A percentile compares a stretch with the other conserved stretches of the same genome.
Evolutionary conservation across 352 stramenopile genomes (phyloP).

Genomic region (Phytophthora megakarya): DNA sequence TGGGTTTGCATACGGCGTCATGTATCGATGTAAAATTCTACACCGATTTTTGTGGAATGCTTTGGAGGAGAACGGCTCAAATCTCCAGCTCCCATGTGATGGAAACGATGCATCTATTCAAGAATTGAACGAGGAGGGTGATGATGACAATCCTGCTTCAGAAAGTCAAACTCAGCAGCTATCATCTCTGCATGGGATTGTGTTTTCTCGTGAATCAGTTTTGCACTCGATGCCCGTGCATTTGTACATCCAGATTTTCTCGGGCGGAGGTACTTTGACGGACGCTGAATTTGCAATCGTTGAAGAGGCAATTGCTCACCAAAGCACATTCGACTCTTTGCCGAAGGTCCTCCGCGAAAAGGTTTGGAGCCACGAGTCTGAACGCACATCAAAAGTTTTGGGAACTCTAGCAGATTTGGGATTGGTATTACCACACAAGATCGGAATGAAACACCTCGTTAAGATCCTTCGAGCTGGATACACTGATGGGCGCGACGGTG

Average conservation of each 20-base stretch:
- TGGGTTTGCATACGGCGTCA: constrained; percentile 81
- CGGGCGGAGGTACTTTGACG: constrained; percentile 63
- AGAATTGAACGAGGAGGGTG: constrained; percentile 35
- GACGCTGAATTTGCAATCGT: constrained; percentile 56
- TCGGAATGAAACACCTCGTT: constrained; percentile 81
- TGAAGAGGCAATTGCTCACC: constrained; percentile 57
- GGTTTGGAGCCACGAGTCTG: constrained; percentile 73
- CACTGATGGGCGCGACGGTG: constrained; percentile 67
- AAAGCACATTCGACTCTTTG: constrained; percentile 51
- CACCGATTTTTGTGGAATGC: constrained; percentile 76
- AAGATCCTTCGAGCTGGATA: constrained; percentile 73
- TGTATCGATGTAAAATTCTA: constrained; percentile 84
- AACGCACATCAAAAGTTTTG: constrained; percentile 73
- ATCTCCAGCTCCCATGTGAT: constrained; percentile 48
- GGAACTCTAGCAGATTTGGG: constrained; percentile 71
- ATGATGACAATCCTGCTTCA: constrained; percentile 7
- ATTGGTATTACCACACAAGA: constrained; percentile 76
- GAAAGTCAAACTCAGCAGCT: background rate
- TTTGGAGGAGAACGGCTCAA: constrained; percentile 48
- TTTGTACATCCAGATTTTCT: constrained; percentile 84
- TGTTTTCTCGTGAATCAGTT: constrained; percentile 80
- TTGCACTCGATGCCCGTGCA: constrained; percentile 79
- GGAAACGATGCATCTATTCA: constrained; percentile 46
- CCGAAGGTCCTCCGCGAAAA: constrained; percentile 54
- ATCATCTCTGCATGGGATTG: constrained; percentile 39